A percentile compares a stretch with the other conserved stretches of the same genome.
These are phyloP conservation scores for Neofusicoccum sp. DNA, from an alignment of 2,329 filamentous ascomycete species.

Conservation along the genomic window DNA sequence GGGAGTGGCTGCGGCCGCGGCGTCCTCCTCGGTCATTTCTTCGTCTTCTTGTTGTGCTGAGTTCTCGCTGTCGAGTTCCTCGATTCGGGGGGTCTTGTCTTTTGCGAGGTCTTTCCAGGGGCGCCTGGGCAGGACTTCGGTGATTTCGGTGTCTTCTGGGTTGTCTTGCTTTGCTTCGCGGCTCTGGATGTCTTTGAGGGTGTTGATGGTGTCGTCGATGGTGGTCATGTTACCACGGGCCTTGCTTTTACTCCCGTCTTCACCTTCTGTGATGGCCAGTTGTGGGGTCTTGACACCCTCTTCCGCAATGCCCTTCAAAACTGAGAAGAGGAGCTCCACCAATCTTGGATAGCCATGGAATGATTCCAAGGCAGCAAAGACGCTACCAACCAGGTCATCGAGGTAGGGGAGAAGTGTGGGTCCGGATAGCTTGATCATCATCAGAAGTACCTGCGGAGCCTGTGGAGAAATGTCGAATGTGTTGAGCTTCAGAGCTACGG, in stretches of 20 bases:
- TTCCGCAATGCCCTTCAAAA: slow-evolving; percentile 77
- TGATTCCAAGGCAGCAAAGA: slow-evolving; percentile 89
- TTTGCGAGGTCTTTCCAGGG: slow-evolving; percentile 36
- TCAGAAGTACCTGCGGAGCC: slow-evolving; percentile 82
- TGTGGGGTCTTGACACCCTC: slow-evolving; percentile 66
- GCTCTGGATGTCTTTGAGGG: slow-evolving; percentile 36
- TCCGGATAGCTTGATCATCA: slow-evolving; percentile 91
- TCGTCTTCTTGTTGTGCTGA: slow-evolving; percentile 23
- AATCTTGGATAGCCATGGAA: slow-evolving; percentile 90
- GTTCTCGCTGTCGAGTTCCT: slow-evolving; percentile 32
- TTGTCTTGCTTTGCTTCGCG: slow-evolving; percentile 27
- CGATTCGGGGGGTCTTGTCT: slow-evolving; percentile 29
- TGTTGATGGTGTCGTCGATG: slow-evolving; percentile 27
- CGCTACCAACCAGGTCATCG: slow-evolving; percentile 85
- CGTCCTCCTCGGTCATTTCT: slow-evolving; percentile 30
- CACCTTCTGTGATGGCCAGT: slow-evolving; percentile 44
- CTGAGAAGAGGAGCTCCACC: slow-evolving; percentile 80
- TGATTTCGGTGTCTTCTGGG: slow-evolving; percentile 22
- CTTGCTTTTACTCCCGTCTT: slow-evolving; percentile 14
- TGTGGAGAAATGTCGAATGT: slow-evolving; percentile 90
- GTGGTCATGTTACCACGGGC: neutral
- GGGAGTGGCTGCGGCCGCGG: slow-evolving; percentile 28
- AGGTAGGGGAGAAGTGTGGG: slow-evolving; percentile 79
- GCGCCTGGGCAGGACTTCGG: slow-evolving; percentile 27
- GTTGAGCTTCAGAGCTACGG: slow-evolving; percentile 83